Conservation (phyloP, 2,329 filamentous ascomycete species). For the Escovopsis sp. region DNA sequence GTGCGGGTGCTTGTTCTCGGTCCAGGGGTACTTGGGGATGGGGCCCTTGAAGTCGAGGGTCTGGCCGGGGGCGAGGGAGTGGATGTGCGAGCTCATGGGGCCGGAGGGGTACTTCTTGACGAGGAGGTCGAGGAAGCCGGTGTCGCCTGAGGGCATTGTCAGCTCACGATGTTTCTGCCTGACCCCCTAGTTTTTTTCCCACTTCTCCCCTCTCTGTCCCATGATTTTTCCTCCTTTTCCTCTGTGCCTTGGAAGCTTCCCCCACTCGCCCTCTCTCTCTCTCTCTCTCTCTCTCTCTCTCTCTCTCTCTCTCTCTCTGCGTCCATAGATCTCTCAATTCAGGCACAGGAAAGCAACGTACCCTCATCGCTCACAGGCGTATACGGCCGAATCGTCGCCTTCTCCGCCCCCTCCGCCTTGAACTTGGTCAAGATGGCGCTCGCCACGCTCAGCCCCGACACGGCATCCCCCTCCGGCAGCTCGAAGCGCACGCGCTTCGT, state of each 20-base stretch:
- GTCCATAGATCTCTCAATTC: too few relatives aligned
- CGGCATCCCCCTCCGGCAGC: conserved; percentile 63
- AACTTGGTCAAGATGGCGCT: conserved; percentile 88
- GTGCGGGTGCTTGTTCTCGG: conserved; percentile 84
- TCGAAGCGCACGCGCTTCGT: conserved; percentile 85
- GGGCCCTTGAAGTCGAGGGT: conserved; percentile 86
- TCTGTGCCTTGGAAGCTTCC: too few relatives aligned
- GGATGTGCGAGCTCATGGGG: conserved; percentile 81
- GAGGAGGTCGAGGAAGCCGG: conserved; percentile 73
- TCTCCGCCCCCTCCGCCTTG: conserved; percentile 68
- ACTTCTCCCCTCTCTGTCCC: too few relatives aligned
- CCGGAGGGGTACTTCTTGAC: conserved; percentile 86
- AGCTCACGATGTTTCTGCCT: too few relatives aligned
- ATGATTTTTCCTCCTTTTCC: too few relatives aligned
- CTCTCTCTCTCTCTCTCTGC: too few relatives aligned
- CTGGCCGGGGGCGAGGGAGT: conserved; percentile 69
- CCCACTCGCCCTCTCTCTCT: too few relatives aligned
- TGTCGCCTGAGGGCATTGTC: conserved; percentile 38
- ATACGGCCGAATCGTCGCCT: conserved; percentile 81
- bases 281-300: too few relatives aligned
- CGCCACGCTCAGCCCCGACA: conserved; percentile 67
- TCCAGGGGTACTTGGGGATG: conserved; percentile 84
- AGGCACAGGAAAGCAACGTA: conserved; percentile 19
- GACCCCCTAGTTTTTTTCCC: too few relatives aligned
- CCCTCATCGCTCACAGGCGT: conserved; percentile 81